Percentiles rank a stretch among this genome's conserved stretches.
phyloP scores from a whole-genome alignment of 2,329 filamentous ascomycete species.

The Aspergillus fumigatiaffinis region DNA sequence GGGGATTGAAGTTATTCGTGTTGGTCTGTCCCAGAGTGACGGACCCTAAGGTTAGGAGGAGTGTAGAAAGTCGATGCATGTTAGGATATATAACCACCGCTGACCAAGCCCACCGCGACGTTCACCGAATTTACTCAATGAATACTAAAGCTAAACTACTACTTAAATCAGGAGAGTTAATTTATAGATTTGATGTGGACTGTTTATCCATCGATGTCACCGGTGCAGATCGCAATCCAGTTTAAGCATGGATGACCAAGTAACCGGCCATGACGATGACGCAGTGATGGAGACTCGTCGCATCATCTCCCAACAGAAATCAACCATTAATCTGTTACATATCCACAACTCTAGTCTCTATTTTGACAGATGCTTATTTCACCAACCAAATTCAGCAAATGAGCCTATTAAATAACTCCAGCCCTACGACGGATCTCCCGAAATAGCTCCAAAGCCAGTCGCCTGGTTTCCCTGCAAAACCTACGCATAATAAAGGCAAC shows the following conservation, averaged over 20 bases:
- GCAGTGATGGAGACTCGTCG: background rate
- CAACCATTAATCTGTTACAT: background rate
- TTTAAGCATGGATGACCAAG: background rate
- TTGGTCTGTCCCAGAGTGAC: background rate
- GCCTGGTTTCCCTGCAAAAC: background rate
- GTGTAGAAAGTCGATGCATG: background rate
- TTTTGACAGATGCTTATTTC: no score
- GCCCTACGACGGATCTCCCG: no score
- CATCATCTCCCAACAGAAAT: background rate
- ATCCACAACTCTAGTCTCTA: no score
- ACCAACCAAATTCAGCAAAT: no score
- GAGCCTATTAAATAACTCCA: no score
- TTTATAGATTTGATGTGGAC: background rate
- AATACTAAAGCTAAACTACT: no score
- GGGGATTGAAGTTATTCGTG: slow-evolving; percentile 44
- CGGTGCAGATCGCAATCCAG: background rate
- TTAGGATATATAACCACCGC: background rate
- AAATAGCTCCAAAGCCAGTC: background rate
- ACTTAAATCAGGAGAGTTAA: background rate
- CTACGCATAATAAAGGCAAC: background rate
- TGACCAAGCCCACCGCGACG: no score
- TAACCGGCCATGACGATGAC: background rate
- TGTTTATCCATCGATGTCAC: background rate
- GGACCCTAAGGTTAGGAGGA: background rate
- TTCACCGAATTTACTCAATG: background rate